A percentile compares a stretch with the other conserved stretches of the same genome.
Conservation (phyloP, 148 eudicot genomes). For the Vaccinium macrocarpon region DNA sequence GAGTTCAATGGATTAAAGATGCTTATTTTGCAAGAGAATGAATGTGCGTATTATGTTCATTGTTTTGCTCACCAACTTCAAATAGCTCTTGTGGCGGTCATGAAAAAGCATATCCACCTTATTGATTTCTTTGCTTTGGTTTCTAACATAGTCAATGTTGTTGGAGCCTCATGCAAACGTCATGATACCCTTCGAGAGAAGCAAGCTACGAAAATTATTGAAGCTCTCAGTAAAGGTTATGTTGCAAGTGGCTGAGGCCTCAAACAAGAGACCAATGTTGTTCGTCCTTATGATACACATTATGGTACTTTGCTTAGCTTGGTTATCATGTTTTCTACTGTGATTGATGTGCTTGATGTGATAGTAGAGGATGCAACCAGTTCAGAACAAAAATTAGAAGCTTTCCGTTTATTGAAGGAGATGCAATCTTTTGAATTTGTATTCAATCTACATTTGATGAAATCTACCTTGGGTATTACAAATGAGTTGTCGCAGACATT, state of each 20-base stretch:
- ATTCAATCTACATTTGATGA: background rate
- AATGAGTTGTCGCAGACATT: background rate
- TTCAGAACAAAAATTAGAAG: background rate
- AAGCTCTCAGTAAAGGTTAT: slow-evolving; percentile 2
- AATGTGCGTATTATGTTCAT: slow-evolving; percentile 13
- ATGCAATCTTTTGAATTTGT: background rate
- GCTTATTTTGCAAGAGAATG: slow-evolving; percentile 7
- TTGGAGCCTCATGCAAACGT: too few relatives aligned
- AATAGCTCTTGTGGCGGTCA: too few relatives aligned
- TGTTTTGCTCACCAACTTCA: slow-evolving; percentile 8
- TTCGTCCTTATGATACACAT: background rate
- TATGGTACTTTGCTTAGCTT: slow-evolving; percentile 16
- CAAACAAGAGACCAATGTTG: slow-evolving; percentile 15
- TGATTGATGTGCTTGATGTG: slow-evolving; percentile 20
- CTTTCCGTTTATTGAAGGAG: background rate
- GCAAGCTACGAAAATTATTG: background rate
- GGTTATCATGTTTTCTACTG: slow-evolving; percentile 6
- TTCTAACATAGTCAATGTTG: too few relatives aligned
- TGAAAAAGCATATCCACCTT: too few relatives aligned
- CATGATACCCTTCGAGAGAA: background rate
- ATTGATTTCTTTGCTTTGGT: too few relatives aligned
- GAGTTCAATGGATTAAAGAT: slow-evolving; percentile 15
- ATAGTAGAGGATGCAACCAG: slow-evolving; percentile 12
- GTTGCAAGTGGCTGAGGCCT: slow-evolving; percentile 16
- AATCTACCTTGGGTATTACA: background rate